Conservation (phyloP, 1,284 basidiomycete genomes). For the Trichosporon sp. region DNA sequence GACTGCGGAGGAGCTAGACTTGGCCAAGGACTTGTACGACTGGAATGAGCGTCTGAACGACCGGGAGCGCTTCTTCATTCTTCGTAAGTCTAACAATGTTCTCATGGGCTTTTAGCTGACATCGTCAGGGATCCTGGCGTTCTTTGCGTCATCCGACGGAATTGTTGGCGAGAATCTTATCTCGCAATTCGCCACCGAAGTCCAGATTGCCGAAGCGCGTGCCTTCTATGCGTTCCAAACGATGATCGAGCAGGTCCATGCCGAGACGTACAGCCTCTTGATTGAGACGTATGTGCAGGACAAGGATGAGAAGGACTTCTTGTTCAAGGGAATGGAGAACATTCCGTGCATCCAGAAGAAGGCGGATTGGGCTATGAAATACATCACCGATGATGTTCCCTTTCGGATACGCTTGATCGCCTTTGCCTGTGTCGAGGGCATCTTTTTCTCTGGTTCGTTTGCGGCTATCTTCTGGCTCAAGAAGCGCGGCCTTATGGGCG, state of each 20-base stretch:
- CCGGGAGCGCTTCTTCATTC: constrained; percentile 87
- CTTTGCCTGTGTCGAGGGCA: constrained; percentile 93
- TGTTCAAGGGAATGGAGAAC: constrained; percentile 55
- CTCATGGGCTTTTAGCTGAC: constrained; percentile 9
- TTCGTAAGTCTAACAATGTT: constrained; percentile 53
- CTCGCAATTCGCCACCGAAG: constrained; percentile 89
- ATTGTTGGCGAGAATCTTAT: constrained; percentile 93
- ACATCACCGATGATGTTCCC: constrained; percentile 69
- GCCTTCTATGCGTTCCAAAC: constrained; percentile 98
- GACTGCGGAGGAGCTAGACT: constrained; percentile 95
- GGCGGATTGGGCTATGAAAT: constrained; percentile 84
- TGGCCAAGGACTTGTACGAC: constrained; percentile 80
- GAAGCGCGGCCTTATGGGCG: constrained; percentile 97
- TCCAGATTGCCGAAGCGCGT: constrained; percentile 86
- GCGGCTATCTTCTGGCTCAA: constrained; percentile 98
- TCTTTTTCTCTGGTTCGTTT: constrained; percentile 92
- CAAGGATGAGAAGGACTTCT: constrained; percentile 50
- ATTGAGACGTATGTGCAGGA: constrained; percentile 58
- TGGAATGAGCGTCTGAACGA: constrained; percentile 84
- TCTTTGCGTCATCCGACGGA: constrained; percentile 93
- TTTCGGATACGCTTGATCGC: constrained; percentile 87
- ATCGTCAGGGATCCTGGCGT: constrained; percentile 63
- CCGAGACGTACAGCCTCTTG: constrained; percentile 56
- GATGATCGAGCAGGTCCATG: constrained; percentile 74
- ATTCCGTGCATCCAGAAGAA: constrained; percentile 71